Evolutionary conservation across 805 yeast species (phyloP).

Genomic region (Suhomyces prunicola): DNA sequence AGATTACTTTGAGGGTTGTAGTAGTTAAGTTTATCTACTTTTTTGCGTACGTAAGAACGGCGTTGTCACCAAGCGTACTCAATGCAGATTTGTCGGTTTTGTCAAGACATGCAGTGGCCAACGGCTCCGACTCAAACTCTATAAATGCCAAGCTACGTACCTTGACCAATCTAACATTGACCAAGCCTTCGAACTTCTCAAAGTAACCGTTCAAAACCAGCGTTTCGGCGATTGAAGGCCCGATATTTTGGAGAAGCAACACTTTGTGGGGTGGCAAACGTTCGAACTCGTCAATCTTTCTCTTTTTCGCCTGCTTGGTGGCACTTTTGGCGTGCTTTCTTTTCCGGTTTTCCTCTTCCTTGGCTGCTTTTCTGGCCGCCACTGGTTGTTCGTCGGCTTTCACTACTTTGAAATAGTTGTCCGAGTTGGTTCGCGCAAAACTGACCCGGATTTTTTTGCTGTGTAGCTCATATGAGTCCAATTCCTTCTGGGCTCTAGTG

Average conservation of each 20-base stretch:
- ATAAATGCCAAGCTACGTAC: conserved; percentile 74
- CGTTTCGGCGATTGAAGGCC: conserved; percentile 28
- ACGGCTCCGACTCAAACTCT: conserved; percentile 60
- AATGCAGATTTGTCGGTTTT: conserved; percentile 7
- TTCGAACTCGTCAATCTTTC: conserved; percentile 17
- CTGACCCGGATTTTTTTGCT: conserved; percentile 48
- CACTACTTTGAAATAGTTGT: conserved; percentile 20
- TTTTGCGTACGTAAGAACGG: conserved; percentile 34
- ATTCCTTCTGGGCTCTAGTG: conserved; percentile 38
- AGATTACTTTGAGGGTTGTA: too few species aligned
- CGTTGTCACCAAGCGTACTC: conserved; percentile 18
- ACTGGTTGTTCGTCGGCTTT: conserved; percentile 18
- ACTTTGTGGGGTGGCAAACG: conserved; percentile 65
- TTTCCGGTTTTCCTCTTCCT: conserved; percentile 10
- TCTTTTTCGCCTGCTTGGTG: conserved; percentile 5
- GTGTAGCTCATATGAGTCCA: conserved; percentile 42
- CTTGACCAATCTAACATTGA: conserved; percentile 63
- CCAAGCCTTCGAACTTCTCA: conserved; percentile 53
- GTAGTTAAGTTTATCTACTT: conserved; percentile 10
- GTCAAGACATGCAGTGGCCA: conserved; percentile 42
- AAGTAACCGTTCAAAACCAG: conserved; percentile 43
- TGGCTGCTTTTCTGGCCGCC: conserved; percentile 17
- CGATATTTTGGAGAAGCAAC: conserved; percentile 64
- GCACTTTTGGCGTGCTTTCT: conserved; percentile 16
- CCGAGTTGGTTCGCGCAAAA: conserved; percentile 45